phyloP scores from a whole-genome alignment of 225 moss, liverwort and hornwort genomes.

The Lunularia cruciata region DNA sequence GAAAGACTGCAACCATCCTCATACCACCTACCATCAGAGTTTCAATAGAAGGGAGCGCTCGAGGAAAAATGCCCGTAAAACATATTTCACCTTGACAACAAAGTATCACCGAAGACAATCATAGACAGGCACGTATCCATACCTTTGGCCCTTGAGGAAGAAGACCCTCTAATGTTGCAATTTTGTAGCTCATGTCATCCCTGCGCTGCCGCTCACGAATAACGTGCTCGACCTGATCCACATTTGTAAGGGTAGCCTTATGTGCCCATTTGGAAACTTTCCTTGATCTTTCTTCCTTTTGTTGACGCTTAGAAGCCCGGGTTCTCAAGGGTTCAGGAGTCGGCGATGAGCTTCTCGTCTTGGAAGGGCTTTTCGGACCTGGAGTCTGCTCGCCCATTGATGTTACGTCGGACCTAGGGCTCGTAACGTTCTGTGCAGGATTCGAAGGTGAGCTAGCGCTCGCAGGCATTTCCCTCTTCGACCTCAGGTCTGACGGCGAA shows the following conservation, averaged over 20 bases:
- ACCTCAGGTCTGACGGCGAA: neutral
- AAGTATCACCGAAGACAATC: too few species aligned
- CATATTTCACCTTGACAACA: too few species aligned
- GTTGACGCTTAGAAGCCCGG: slow-evolving; percentile 29
- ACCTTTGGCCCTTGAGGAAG: slow-evolving; percentile 44
- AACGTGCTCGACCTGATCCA: slow-evolving; percentile 41
- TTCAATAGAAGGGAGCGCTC: too few species aligned
- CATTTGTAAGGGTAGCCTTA: slow-evolving; percentile 14
- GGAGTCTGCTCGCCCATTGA: neutral
- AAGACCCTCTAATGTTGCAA: slow-evolving; percentile 41
- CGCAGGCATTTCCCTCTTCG: neutral
- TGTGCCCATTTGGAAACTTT: slow-evolving; percentile 25
- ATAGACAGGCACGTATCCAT: neutral
- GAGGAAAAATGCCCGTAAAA: too few species aligned
- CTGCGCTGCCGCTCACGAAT: slow-evolving; percentile 42
- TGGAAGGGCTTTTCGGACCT: slow-evolving; percentile 10
- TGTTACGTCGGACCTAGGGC: neutral
- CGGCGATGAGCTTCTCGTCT: slow-evolving; percentile 17
- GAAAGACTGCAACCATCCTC: too few species aligned
- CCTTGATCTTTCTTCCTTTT: slow-evolving; percentile 17
- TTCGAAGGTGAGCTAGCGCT: neutral
- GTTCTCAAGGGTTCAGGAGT: slow-evolving; percentile 32
- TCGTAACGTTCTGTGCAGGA: neutral
- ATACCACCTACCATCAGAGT: too few species aligned
- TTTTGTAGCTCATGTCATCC: slow-evolving; percentile 48